Evolutionary conservation across 2,329 filamentous ascomycete species (phyloP).

Genomic region (Ophiostoma fasciatum): DNA sequence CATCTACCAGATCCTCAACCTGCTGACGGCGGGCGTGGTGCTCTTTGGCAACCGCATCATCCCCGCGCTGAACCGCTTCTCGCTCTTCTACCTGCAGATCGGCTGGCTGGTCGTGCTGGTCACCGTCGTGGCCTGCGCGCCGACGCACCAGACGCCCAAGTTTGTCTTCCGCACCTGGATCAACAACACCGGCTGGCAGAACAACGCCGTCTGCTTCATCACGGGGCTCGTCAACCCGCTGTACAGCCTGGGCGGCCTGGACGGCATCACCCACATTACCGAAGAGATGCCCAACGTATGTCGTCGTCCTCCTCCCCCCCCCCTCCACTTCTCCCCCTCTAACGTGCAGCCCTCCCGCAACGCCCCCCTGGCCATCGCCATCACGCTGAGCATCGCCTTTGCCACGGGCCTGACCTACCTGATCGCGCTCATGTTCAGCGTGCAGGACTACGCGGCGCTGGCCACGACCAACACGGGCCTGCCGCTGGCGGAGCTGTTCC

Average conservation of each 20-base stretch:
- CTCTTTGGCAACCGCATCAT: conserved; percentile 6
- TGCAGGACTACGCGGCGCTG: conserved; percentile 4
- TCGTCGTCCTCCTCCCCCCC: too few relatives aligned
- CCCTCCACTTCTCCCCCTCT: too few relatives aligned
- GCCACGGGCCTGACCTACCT: conserved; percentile 7
- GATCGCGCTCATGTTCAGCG: conserved; percentile 8
- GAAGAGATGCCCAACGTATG: conserved; percentile 9
- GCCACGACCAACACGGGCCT: conserved; percentile 7
- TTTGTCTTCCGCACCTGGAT: conserved; percentile 4
- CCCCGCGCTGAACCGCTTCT: background rate
- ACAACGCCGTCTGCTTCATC: conserved; percentile 5
- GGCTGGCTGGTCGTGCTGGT: conserved; percentile 34
- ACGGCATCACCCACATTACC: conserved; percentile 7
- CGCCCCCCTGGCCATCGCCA: conserved; percentile 5
- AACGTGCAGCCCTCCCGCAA: conserved; percentile 8
- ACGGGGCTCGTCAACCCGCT: conserved; percentile 6
- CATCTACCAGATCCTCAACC: conserved; percentile 4
- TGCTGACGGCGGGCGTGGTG: conserved; percentile 6
- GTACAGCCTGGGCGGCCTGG: conserved; percentile 7
- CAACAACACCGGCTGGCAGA: conserved; percentile 8
- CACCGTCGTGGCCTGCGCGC: conserved; percentile 40
- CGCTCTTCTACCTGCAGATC: conserved; percentile 6
- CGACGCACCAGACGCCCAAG: conserved; percentile 25
- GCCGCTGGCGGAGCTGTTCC: conserved; percentile 10
- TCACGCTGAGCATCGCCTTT: conserved; percentile 4